phyloP scores from a whole-genome alignment of 441 rosid genomes.

The Raphanus hybrid region DNA sequence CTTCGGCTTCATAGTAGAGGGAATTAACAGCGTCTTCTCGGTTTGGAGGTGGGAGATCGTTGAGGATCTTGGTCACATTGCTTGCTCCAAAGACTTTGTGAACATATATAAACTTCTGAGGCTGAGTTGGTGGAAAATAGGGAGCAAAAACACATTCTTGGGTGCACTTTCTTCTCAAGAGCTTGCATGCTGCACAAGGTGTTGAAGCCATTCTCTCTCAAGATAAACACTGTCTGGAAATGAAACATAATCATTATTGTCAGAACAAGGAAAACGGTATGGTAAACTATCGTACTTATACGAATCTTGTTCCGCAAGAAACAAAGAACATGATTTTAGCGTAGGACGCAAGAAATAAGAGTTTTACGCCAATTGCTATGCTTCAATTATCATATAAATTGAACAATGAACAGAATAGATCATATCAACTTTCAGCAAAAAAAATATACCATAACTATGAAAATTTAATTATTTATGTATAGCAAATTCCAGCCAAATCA shows the following conservation, averaged over 20 bases:
- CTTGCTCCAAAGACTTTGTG: conserved; percentile 88
- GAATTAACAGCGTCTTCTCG: conserved; percentile 88
- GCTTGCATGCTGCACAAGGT: conserved; percentile 96
- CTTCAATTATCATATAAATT: neutral
- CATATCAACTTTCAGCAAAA: neutral
- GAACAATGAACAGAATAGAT: neutral
- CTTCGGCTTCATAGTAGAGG: conserved; percentile 84
- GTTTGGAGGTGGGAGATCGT: conserved; percentile 64
- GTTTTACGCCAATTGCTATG: neutral
- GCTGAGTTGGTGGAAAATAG: conserved; percentile 92
- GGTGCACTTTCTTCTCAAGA: conserved; percentile 80
- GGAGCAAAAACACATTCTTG: conserved; percentile 94
- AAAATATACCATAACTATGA: neutral
- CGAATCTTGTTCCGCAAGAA: conserved; percentile 5
- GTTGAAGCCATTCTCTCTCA: conserved; percentile 62
- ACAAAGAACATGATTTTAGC: neutral
- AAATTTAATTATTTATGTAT: neutral
- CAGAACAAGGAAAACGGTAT: neutral
- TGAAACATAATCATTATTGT: neutral
- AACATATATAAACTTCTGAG: conserved; percentile 74
- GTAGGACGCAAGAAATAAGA: conserved; percentile 17
- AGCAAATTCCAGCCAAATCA: conserved; percentile 2
- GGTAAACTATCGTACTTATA: neutral
- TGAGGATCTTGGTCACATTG: conserved; percentile 80
- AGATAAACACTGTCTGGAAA: neutral